A percentile compares a stretch with the other conserved stretches of the same genome.
phyloP scores from a whole-genome alignment of 257 asterid genomes.

The Ligustrum vulgare region DNA sequence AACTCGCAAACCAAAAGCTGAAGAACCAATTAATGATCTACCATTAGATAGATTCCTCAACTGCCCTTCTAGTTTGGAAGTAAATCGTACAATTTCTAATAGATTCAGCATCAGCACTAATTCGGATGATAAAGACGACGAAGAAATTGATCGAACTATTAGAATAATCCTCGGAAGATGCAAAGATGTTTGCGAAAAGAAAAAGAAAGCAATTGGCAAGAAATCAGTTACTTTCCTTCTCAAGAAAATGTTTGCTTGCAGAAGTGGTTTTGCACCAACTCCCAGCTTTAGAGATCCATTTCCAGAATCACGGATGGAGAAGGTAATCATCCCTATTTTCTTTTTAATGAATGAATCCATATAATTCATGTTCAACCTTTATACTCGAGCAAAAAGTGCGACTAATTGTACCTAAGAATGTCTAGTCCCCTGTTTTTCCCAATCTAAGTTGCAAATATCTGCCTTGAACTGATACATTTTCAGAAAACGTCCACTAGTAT shows the following conservation, averaged over 20 bases:
- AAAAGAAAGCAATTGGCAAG: slow-evolving; percentile 53
- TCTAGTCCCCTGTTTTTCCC: background rate
- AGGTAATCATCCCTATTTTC: slow-evolving; percentile 44
- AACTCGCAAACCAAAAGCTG: slow-evolving; percentile 43
- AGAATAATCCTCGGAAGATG: slow-evolving; percentile 85
- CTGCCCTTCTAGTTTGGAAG: slow-evolving; percentile 92
- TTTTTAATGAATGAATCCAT: background rate
- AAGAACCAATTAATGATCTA: slow-evolving; percentile 37
- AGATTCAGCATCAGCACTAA: slow-evolving; percentile 53
- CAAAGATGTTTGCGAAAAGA: slow-evolving; percentile 74
- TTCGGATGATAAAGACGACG: slow-evolving; percentile 61
- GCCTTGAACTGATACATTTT: background rate
- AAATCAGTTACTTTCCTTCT: slow-evolving; percentile 71
- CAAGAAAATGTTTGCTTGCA: slow-evolving; percentile 83
- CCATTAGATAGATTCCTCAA: slow-evolving; percentile 89
- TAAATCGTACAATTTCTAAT: slow-evolving; percentile 60
- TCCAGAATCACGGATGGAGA: slow-evolving; percentile 94
- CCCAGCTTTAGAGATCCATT: slow-evolving; percentile 68
- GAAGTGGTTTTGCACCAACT: slow-evolving; percentile 60
- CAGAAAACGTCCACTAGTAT: background rate
- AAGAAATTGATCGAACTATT: slow-evolving; percentile 85
- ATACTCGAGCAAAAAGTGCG: background rate
- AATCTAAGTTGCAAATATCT: background rate
- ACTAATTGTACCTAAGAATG: background rate
- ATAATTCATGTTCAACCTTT: background rate